Evolutionary conservation across 352 stramenopile genomes (phyloP), one percentile per base, ranked within the genome.

Genomic region (Saprolegnia parasitica): DNA sequence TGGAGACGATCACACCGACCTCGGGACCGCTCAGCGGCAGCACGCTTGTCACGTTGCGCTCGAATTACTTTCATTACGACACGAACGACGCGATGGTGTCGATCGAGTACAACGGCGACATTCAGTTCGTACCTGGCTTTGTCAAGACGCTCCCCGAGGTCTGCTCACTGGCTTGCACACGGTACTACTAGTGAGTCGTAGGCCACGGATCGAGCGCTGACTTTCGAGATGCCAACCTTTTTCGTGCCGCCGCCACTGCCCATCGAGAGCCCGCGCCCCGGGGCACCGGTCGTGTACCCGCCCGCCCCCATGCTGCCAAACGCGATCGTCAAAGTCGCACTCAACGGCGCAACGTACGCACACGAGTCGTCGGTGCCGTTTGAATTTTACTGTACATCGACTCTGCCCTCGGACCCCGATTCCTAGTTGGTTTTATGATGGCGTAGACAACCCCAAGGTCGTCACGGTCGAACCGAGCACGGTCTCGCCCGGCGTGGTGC

Each of bases 21-120:
- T 57, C 76, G 0, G 80, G 79, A 1, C 76, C 80, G 45, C 60
- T 78, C 4, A 66, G 56, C 11, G 84, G 84, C 21, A 77, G 77
- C 6, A 90, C 81, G 9, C 72, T 81, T 26, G 73, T 91, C 1
- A 76, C 77, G 0, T 62, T 91, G 20, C 72, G 75, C 5, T 76
- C 73, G 0, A 74, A 85, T 26, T 86, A 80, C 35, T 85, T 88
- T 32, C 73, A 81, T 32, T 88, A 88, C 49, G 82, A 89, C 39
- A 84, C 81, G 0, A 58, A 85, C 39, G 81, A 91, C 32, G 75
- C 72, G 6, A 71, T 74, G 21, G 78, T 86, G 1, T 75, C 75
- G 37, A 60, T 91, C 6, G 73, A 78, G 29, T 88, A 67, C 45
- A 42, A 56, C 24, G 58, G 58, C 1, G 58, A 67, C 58, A 24